Conservation (phyloP, 1,284 basidiomycete genomes). For the Heterobasidion occidentale region DNA sequence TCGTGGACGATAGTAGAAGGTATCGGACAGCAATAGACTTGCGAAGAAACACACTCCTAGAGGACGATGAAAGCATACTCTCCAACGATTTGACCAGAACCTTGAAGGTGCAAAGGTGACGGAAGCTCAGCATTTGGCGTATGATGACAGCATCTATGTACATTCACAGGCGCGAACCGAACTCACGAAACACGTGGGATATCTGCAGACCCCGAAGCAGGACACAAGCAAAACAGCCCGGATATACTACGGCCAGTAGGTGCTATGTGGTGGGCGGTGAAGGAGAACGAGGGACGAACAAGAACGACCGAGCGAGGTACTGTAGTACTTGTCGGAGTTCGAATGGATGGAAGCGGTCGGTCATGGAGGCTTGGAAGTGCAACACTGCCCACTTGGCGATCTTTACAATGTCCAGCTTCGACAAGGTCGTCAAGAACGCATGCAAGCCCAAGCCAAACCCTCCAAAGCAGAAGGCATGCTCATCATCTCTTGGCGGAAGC, state of each 20-base stretch:
- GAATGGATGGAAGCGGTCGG: neutral
- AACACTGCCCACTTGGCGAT: neutral
- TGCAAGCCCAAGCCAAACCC: slow-evolving; percentile 93
- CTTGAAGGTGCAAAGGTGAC: neutral
- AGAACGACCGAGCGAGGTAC: too few species aligned
- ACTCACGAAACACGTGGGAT: neutral
- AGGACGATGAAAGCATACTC: neutral
- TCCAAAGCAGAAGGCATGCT: slow-evolving; percentile 81
- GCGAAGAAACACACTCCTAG: neutral
- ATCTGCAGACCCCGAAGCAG: too few species aligned
- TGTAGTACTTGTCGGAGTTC: neutral
- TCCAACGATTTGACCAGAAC: neutral
- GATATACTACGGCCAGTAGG: too few species aligned
- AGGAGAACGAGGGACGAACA: too few species aligned
- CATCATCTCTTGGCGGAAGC: slow-evolving; percentile 1
- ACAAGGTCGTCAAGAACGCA: slow-evolving; percentile 86
- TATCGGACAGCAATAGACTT: slow-evolving; percentile 4
- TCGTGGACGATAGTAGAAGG: slow-evolving; percentile 1
- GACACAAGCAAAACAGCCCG: too few species aligned
- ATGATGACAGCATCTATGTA: neutral
- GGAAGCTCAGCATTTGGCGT: neutral
- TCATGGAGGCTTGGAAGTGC: neutral
- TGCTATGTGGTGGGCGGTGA: too few species aligned
- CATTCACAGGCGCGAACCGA: neutral
- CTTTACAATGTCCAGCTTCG: slow-evolving; percentile 61